A percentile compares a stretch with the other conserved stretches of the same genome.
These are phyloP conservation scores for Pichia sp. DNA, from an alignment of 1,139 yeast genomes.

Conservation along the genomic window DNA sequence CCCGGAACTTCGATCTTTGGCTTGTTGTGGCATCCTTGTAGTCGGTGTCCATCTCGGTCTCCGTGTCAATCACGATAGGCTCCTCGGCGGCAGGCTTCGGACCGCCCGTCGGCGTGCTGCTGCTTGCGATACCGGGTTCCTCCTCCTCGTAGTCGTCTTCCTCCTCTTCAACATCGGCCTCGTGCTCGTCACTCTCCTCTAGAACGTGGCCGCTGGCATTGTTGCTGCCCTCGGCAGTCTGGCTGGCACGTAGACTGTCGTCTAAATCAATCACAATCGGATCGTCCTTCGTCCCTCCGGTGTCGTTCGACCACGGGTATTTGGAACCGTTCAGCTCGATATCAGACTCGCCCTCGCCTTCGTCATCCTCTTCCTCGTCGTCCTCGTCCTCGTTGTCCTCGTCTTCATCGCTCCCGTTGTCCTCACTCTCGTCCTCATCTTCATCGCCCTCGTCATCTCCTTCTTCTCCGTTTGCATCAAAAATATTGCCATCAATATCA, in stretches of 20 bases:
- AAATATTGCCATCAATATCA: slow-evolving; percentile 6
- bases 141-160: neutral
- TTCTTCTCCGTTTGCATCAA: neutral
- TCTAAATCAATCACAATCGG: slow-evolving; percentile 25
- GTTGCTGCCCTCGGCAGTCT: too few relatives aligned
- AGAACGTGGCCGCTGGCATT: too few relatives aligned
- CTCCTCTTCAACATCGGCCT: slow-evolving; percentile 4
- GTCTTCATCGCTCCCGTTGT: neutral
- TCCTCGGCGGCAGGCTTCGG: neutral
- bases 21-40: neutral
- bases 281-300: slow-evolving; percentile 24
- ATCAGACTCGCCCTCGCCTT: neutral
- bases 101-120: too few relatives aligned
- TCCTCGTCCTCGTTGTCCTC: neutral
- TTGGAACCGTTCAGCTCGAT: neutral
- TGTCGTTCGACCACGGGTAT: neutral
- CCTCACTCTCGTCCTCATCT: neutral
- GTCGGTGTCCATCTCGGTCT: neutral
- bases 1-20: neutral
- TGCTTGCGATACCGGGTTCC: neutral
- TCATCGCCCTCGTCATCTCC: neutral
- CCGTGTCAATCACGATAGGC: slow-evolving; percentile 5
- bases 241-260: neutral
- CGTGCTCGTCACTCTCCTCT: neutral
- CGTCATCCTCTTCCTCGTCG: neutral